These are phyloP conservation scores for Lentinula edodes DNA, from an alignment of 768 basidiomycete species.

Conservation along the genomic window DNA sequence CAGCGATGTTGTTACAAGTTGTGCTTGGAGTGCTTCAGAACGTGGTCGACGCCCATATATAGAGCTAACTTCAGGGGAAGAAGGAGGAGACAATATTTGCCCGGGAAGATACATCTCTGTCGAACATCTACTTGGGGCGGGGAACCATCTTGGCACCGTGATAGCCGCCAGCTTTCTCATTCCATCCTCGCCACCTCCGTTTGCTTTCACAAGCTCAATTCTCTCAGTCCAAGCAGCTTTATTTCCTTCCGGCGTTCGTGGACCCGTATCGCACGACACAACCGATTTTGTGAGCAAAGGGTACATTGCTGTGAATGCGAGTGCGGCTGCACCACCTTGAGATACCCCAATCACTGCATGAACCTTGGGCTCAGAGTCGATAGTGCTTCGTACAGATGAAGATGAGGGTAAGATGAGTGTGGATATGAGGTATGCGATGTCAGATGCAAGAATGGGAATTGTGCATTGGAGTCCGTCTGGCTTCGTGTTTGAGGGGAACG, in stretches of 20 bases:
- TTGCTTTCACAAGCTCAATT: slow-evolving; percentile 26
- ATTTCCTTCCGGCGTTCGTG: slow-evolving; percentile 40
- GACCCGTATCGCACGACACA: slow-evolving; percentile 44
- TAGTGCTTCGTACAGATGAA: neutral
- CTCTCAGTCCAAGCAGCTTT: slow-evolving; percentile 44
- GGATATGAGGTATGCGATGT: slow-evolving; percentile 34
- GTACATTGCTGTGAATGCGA: slow-evolving; percentile 38
- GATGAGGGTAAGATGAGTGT: slow-evolving; percentile 23
- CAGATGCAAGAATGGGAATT: slow-evolving; percentile 39
- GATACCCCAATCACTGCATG: slow-evolving; percentile 48
- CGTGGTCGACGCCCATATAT: slow-evolving; percentile 18
- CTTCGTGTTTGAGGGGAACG: slow-evolving; percentile 18
- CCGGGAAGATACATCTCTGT: slow-evolving; percentile 6
- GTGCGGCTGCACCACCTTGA: slow-evolving; percentile 45
- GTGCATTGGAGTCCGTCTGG: slow-evolving; percentile 18
- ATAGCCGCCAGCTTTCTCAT: slow-evolving; percentile 34
- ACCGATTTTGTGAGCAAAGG: slow-evolving; percentile 29
- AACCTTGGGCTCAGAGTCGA: slow-evolving; percentile 21
- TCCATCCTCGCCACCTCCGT: slow-evolving; percentile 20
- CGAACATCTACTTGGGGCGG: slow-evolving; percentile 26
- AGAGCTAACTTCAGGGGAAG: slow-evolving; percentile 20
- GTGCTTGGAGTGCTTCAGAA: neutral
- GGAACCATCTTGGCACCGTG: slow-evolving; percentile 48
- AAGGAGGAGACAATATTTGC: slow-evolving; percentile 12
- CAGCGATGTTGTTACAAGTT: slow-evolving; percentile 30